Evolutionary conservation across 2,329 filamentous ascomycete genomes (phyloP), one percentile per base, ranked within the genome.

Genomic region (Clonostachys chloroleuca): DNA sequence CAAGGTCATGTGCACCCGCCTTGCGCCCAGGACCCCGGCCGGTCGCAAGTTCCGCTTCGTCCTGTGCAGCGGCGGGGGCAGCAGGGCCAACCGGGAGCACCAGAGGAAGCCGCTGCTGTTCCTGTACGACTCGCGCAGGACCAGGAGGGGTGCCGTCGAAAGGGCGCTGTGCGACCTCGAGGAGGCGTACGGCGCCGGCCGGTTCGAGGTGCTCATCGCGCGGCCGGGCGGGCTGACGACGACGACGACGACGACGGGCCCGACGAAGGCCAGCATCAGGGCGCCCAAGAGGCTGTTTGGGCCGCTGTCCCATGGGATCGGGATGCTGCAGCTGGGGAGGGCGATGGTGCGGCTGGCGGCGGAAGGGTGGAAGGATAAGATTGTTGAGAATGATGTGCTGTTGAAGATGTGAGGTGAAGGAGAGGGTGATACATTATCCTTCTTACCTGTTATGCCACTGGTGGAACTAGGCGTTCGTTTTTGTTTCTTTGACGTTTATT

Each of bases 1-100:
- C 1, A 73, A 73, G 48, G 75, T 78, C 9, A 81, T 87, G 50
- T 49, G 58, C 42, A 46, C 56, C 3, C 53, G 53, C 40, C 59
- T 72, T 18, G 58, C 61, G 8, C 51, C 59, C 6, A 55, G 59
- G 42, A 52, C 61, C 3, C 58, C 63, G 5, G 47, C 52, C 5
- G 60, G 56, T 13, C 59, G 57, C 20, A 64, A 59, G 45, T 72
- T 74, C 52, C 67, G 63, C 46, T 73, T 74, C 52, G 55, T 74
- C 41, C 69, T 69, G 45, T 70, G 67, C 61, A 72, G 69, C 57
- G 63, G 57, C 50, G 60, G 54, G 20, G 63, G 62, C 45, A 62
- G 57, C 49, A 60, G 54, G 24, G 54, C 61, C 12, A 63, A 66
- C 45, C 60, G 59, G 53, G 57, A 66, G 40, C 62, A 64, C 44